phyloP scores from a whole-genome alignment of 805 yeast species.

The Kuraishia capsulata region DNA sequence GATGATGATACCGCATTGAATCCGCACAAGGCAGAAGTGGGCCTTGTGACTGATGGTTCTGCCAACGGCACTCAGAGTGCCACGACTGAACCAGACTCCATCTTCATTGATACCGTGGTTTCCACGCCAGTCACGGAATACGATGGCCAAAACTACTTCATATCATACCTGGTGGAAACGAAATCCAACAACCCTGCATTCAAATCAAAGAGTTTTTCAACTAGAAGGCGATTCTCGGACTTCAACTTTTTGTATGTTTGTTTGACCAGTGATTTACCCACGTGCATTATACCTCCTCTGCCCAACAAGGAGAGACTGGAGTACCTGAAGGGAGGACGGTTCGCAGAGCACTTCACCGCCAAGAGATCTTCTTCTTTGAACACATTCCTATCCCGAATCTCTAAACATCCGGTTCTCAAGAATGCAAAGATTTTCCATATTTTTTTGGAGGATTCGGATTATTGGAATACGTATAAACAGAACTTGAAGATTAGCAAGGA shows the following conservation, averaged over 20 bases:
- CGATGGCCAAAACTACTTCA: conserved; percentile 70
- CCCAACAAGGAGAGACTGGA: conserved; percentile 91
- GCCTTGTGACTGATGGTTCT: conserved; percentile 2
- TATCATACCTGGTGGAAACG: conserved; percentile 62
- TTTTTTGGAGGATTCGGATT: conserved; percentile 58
- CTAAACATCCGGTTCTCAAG: conserved; percentile 64
- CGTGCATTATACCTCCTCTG: conserved; percentile 82
- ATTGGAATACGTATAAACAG: conserved; percentile 63
- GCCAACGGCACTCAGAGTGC: conserved; percentile 1
- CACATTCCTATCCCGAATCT: conserved; percentile 63
- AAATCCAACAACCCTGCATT: conserved; percentile 55
- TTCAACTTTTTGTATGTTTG: conserved; percentile 72
- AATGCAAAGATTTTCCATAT: conserved; percentile 62
- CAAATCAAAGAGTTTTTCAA: conserved; percentile 30
- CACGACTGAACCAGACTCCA: neutral
- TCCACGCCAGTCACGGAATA: conserved; percentile 58
- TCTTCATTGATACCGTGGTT: conserved; percentile 31
- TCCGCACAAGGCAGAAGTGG: conserved; percentile 18
- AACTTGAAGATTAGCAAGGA: conserved; percentile 31
- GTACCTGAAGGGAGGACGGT: conserved; percentile 89
- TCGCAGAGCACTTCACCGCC: conserved; percentile 73
- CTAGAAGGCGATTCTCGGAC: conserved; percentile 81
- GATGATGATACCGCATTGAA: conserved; percentile 13
- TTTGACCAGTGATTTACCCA: conserved; percentile 70
- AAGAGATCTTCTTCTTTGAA: conserved; percentile 76